Base-by-base conservation (phyloP, 768 basidiomycete genomes). In the Mycena olivaceomarginata region DNA sequence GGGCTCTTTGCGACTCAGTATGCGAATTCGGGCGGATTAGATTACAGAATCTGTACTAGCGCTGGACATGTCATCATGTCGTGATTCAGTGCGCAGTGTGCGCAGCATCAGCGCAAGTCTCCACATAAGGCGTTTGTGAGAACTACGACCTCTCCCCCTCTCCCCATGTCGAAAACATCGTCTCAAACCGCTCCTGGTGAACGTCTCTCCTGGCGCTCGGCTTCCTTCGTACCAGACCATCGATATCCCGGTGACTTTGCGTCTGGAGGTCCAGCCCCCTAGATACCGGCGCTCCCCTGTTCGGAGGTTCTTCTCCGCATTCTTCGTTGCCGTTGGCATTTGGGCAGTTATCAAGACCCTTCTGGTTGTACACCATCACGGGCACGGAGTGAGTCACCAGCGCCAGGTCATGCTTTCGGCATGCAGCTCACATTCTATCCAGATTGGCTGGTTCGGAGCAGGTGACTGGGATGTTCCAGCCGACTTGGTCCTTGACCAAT, bases 221-320 rank as follows among this genome's bases (percentile, higher is more conserved):
- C 31, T 31, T 31, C 31, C 31, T 31, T 4, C 4, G 31, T 31
- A 31, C 31, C 31, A 31, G 31, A 31, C 31, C 31, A 31, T 31
- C 4, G 31, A 31, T 31, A 31, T 31, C 31, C 31, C 31, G 31
- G 31, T 31, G 31, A 31, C 31, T 31, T 31, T 2, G 31, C 31
- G 22, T 15, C 11, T 39, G 53, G 51, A 72, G 15, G 63, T 45
- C 10, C 46, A 64, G 25, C 62, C 62, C 40, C 13, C 18, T 13
- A 7, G n/a, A 18, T 57, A 45, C 22, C 48, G 68, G 13, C 74
- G 74, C 43, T 75, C 74, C 1, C 74, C 74, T 8, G 53, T 65
- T 20, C 48, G 63, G 0, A 10, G 74, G 2, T 75, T 70, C 51
- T 4, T 70, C 5, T 18, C 22, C 11, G 48, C 74, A 1, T 65